These are phyloP conservation scores for Termitomyces sp. DNA, from an alignment of 768 basidiomycete genomes.

Conservation along the genomic window DNA sequence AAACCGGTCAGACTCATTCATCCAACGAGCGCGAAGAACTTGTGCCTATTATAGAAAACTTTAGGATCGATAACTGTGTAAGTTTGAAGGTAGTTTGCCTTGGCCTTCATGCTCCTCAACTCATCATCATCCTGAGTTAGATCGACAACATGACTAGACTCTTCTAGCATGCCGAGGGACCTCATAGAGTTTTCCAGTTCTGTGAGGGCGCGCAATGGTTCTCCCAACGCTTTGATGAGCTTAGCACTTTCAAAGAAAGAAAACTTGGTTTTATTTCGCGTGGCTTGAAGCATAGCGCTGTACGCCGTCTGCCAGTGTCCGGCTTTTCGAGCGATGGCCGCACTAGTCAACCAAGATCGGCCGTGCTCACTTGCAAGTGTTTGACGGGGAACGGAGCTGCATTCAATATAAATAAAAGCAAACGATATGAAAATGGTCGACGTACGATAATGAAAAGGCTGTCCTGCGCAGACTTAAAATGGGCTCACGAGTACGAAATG, in stretches of 20 bases:
- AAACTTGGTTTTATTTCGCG: constrained; percentile 64
- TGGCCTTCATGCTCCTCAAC: constrained; percentile 57
- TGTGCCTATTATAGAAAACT: constrained; percentile 48
- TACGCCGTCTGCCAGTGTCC: constrained; percentile 97
- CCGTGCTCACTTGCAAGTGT: constrained; percentile 62
- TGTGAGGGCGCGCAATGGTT: constrained; percentile 80
- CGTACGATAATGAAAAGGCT: constrained; percentile 72
- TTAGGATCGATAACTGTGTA: constrained; percentile 1
- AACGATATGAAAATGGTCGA: constrained; percentile 3
- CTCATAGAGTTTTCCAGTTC: constrained; percentile 79
- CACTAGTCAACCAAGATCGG: constrained; percentile 84
- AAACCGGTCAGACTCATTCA: constrained; percentile 84
- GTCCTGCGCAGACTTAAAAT: constrained; percentile 87
- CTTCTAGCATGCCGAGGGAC: constrained; percentile 42
- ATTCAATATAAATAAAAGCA: constrained; percentile 7
- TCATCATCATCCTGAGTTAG: constrained; percentile 53
- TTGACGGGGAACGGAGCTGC: constrained; percentile 30
- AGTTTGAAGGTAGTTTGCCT: constrained; percentile 39
- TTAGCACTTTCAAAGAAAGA: constrained; percentile 91
- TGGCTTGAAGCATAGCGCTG: constrained; percentile 89
- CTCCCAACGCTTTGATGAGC: constrained; percentile 72
- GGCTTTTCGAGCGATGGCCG: constrained; percentile 95
- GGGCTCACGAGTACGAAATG: constrained; percentile 85
- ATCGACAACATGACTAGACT: constrained; percentile 44
- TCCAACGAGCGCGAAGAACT: constrained; percentile 86